These are phyloP conservation scores for Aspergillus sp. DNA, from an alignment of 2,329 filamentous ascomycete species.

Conservation along the genomic window DNA sequence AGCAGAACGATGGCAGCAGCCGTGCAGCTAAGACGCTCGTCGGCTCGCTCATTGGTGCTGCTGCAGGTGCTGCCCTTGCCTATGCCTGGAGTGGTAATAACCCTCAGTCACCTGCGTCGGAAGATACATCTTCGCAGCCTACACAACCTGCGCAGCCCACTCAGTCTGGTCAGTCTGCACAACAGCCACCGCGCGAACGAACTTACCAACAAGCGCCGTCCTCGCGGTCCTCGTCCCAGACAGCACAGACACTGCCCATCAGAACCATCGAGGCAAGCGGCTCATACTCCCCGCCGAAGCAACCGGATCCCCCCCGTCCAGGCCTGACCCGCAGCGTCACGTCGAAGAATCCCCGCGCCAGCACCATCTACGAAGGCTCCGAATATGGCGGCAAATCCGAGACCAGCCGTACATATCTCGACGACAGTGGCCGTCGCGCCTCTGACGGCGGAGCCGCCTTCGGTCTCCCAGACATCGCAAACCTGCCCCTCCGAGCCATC, in stretches of 20 bases:
- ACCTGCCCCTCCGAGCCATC: constrained; percentile 34
- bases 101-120: constrained; percentile 11
- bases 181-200: constrained; percentile 18
- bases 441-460: constrained; percentile 21
- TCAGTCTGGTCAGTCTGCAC: too few relatives aligned
- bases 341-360: constrained; percentile 36
- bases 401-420: constrained; percentile 16
- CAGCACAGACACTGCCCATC: constrained; percentile 18
- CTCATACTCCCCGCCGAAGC: constrained; percentile 12
- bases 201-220: constrained; percentile 12
- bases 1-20: constrained; percentile 30
- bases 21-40: constrained; percentile 56
- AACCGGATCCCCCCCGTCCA: constrained; percentile 25
- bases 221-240: constrained; percentile 16
- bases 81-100: constrained; percentile 63
- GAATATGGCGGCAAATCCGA: constrained; percentile 20
- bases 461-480: constrained; percentile 29
- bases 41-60: constrained; percentile 70
- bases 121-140: constrained; percentile 14
- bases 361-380: constrained; percentile 35
- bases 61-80: constrained; percentile 67
- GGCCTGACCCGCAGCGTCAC: constrained; percentile 26
- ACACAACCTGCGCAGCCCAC: too few relatives aligned
- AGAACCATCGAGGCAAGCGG: constrained; percentile 27
- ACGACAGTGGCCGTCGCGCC: constrained; percentile 27